Percentiles rank a stretch among this genome's conserved stretches.
Evolutionary conservation across 768 basidiomycete species (phyloP).

Genomic region (Candolleomyces efflorescens): DNA sequence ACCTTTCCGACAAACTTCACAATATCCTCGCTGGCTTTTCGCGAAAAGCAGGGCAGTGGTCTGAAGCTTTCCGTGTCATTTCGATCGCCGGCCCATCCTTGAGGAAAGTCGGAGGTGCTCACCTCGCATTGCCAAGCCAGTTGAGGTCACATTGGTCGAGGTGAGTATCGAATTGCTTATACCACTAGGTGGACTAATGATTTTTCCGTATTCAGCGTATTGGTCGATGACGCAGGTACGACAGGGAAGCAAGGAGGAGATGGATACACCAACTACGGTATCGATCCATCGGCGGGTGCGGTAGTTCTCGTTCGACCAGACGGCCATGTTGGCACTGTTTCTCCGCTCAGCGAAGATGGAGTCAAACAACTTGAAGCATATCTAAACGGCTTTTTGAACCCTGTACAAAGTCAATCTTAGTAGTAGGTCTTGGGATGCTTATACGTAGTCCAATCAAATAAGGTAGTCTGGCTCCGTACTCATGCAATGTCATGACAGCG

Average conservation of each 20-base stretch:
- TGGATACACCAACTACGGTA: slow-evolving; percentile 55
- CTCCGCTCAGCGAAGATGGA: slow-evolving; percentile 37
- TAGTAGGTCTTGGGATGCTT: no score
- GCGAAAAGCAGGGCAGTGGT: no score
- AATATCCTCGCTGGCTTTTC: slow-evolving; percentile 28
- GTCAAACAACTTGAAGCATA: slow-evolving; percentile 38
- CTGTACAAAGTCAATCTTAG: not conserved
- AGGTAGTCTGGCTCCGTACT: no score
- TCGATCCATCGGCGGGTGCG: slow-evolving; percentile 37
- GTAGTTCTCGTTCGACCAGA: slow-evolving; percentile 59
- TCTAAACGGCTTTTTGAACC: slow-evolving; percentile 41
- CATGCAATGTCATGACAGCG: no score
- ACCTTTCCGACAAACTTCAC: slow-evolving; percentile 17
- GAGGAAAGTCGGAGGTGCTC: slow-evolving; percentile 34
- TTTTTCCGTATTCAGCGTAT: slow-evolving; percentile 35
- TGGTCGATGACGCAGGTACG: slow-evolving; percentile 53
- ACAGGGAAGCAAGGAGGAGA: slow-evolving; percentile 42
- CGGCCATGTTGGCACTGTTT: slow-evolving; percentile 59
- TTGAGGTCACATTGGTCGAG: slow-evolving; percentile 58
- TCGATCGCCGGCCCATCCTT: slow-evolving; percentile 35
- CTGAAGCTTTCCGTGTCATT: slow-evolving; percentile 37
- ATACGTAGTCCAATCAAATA: no score
- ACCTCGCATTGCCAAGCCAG: slow-evolving; percentile 35
- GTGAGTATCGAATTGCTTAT: slow-evolving; percentile 27
- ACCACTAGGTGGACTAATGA: not conserved